Percentiles rank a stretch among this genome's conserved stretches.
Evolutionary conservation across 345 rosid species (phyloP).

Genomic region (Nephelium lappaceum): DNA sequence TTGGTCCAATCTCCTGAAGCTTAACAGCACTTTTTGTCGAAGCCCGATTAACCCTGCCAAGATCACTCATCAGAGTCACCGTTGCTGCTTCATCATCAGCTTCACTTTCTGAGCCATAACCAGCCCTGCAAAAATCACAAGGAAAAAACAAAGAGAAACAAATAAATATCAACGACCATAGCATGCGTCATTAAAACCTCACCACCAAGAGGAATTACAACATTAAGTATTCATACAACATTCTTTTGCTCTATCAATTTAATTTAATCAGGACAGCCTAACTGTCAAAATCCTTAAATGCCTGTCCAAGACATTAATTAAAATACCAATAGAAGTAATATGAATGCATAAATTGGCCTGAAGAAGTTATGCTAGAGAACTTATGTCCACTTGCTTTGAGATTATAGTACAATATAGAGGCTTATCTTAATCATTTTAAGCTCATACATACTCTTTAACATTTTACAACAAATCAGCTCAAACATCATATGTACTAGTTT

Average conservation of each 20-base stretch:
- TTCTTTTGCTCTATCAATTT: background rate
- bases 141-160: slow-evolving; percentile 7
- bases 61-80: slow-evolving; percentile 73
- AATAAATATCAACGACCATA: background rate
- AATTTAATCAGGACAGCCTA: background rate
- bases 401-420: background rate
- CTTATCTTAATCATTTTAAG: background rate
- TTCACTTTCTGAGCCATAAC: slow-evolving; percentile 97
- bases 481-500: background rate
- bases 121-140: slow-evolving; percentile 54
- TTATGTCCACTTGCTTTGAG: background rate
- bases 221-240: background rate
- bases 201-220: background rate
- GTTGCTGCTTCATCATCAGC: slow-evolving; percentile 93
- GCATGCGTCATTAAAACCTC: background rate
- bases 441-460: background rate
- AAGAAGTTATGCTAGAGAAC: background rate
- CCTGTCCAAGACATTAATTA: background rate
- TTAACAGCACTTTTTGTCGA: slow-evolving; percentile 78
- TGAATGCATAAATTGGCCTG: background rate
- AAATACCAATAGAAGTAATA: background rate
- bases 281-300: background rate
- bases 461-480: background rate
- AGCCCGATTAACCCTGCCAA: slow-evolving; percentile 72
- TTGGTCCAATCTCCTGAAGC: slow-evolving; percentile 96